Evolutionary conservation across 2,329 filamentous ascomycete species (phyloP).

Genomic region (Apiospora saccharicola): DNA sequence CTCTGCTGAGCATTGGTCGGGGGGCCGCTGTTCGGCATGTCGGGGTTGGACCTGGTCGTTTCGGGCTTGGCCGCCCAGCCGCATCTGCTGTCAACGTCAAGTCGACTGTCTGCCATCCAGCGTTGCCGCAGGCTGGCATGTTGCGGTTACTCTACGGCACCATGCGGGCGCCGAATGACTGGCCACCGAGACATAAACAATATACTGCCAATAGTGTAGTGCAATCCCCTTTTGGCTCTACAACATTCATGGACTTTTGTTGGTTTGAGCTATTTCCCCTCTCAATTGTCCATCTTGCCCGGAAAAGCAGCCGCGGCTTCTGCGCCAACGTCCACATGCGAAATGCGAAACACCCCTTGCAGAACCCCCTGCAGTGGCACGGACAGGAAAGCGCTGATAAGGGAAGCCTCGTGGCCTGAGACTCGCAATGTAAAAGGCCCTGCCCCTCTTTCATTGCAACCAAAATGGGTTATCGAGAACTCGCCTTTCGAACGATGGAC

Average conservation of each 20-base stretch:
- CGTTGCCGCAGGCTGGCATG: background rate
- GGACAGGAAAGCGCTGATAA: background rate
- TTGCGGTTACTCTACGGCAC: too few relatives aligned
- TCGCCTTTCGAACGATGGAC: background rate
- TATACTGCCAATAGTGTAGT: too few relatives aligned
- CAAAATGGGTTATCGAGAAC: background rate
- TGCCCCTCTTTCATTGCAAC: background rate
- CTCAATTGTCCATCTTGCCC: background rate
- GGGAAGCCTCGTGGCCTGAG: background rate
- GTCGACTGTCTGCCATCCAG: background rate
- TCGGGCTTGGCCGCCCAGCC: background rate
- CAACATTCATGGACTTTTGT: background rate
- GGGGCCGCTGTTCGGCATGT: background rate
- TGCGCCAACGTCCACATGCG: background rate
- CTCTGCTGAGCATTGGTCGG: background rate
- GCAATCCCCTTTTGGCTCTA: background rate
- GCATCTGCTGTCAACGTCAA: background rate
- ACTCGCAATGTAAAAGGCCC: background rate
- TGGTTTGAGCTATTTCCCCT: background rate
- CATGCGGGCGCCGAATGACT: background rate
- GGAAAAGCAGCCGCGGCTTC: background rate
- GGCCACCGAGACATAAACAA: too few relatives aligned
- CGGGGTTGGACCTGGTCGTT: background rate
- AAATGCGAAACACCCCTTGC: slow-evolving; percentile 12
- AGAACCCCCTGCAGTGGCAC: slow-evolving; percentile 3